phyloP scores from a whole-genome alignment of 805 yeast species.

The Barnettozyma populi region DNA sequence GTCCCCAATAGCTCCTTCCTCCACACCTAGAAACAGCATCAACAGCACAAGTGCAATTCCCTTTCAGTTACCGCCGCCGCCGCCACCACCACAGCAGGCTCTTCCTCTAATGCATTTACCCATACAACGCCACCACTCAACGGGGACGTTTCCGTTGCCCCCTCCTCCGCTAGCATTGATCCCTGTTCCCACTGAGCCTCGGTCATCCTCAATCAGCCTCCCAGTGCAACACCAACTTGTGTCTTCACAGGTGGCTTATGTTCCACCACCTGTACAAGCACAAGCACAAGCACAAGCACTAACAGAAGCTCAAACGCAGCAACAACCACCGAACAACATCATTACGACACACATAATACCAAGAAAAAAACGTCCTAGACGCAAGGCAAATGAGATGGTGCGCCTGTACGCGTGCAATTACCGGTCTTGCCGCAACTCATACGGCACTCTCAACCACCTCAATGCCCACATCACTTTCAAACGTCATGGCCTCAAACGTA shows the following conservation, averaged over 20 bases:
- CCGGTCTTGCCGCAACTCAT: slow-evolving; percentile 44
- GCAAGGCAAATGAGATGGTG: slow-evolving; percentile 51
- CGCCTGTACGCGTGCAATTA: slow-evolving; percentile 46
- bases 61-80: not conserved
- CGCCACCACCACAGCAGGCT: not conserved
- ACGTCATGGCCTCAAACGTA: slow-evolving; percentile 48
- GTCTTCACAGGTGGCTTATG: not conserved
- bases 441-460: slow-evolving; percentile 55
- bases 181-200: not conserved
- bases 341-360: slow-evolving; percentile 7
- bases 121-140: not conserved
- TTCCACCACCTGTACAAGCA: not conserved
- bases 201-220: not conserved
- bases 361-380: slow-evolving; percentile 42
- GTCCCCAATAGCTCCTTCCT: not conserved
- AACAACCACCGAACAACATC: not conserved
- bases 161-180: not conserved
- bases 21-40: not conserved
- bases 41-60: not conserved
- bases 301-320: not conserved
- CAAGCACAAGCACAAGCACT: not conserved
- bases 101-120: not conserved
- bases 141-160: not conserved
- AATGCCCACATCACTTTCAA: slow-evolving; percentile 52
- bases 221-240: not conserved